Percentiles rank a stretch among this genome's conserved stretches.
Conservation (phyloP, 805 yeast genomes). For the Jamesozyma spencerorum region DNA sequence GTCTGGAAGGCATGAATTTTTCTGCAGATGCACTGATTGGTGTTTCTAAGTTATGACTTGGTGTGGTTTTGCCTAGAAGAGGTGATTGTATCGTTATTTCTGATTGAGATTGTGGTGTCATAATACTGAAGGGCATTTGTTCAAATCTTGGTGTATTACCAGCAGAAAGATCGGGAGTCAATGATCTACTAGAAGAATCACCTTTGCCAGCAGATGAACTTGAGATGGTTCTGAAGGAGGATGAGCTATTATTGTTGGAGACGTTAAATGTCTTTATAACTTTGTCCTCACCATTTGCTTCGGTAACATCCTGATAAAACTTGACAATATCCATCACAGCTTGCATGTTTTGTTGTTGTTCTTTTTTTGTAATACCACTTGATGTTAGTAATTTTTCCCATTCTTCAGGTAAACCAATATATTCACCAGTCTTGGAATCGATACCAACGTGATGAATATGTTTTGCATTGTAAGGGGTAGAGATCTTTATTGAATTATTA, state of each 20-base stretch:
- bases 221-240: constrained; percentile 2
- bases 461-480: constrained; percentile 85
- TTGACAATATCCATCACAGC: constrained; percentile 89
- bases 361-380: constrained; percentile 80
- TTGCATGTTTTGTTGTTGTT: constrained; percentile 85
- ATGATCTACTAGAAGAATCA: not conserved
- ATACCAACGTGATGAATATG: constrained; percentile 92
- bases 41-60: not conserved
- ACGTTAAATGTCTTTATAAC: constrained; percentile 33
- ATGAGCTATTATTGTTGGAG: not conserved
- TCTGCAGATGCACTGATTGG: constrained; percentile 9
- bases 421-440: constrained; percentile 74
- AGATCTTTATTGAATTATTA: constrained; percentile 38
- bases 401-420: constrained; percentile 84
- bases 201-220: constrained; percentile 1
- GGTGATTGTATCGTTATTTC: constrained; percentile 1
- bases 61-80: not conserved
- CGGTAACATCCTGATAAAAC: constrained; percentile 59
- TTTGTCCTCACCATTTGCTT: constrained; percentile 33
- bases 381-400: constrained; percentile 81
- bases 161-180: constrained; percentile 4
- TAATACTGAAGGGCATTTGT: not conserved
- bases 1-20: constrained; percentile 53
- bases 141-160: constrained; percentile 1
- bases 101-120: constrained; percentile 3